Base-by-base conservation (phyloP, 345 rosid genomes). In the Gossypium herbaceum region DNA sequence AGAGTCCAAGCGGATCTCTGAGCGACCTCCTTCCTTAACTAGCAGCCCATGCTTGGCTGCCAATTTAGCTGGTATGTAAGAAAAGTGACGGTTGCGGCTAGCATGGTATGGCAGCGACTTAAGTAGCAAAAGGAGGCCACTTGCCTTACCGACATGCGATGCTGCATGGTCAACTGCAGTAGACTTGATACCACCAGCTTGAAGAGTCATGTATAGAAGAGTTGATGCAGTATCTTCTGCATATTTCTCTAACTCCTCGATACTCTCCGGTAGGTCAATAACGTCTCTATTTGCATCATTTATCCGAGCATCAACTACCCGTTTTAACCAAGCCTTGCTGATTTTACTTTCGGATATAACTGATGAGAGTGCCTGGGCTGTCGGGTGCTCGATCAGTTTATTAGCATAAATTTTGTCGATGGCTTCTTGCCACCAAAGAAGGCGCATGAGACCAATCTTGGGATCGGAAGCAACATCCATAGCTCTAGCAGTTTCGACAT, bases 381-480 rank as follows among this genome's bases (percentile, higher is more conserved):
- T 76, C 34, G 97, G 97, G 77, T 92, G 94, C 84, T 91, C 91
- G 5, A 94, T 84, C 41, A 81, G 58, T 70, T 94, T 88, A 12
- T 84, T 83, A 65, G 85, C 75, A 75, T 89, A 94, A 71, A 94
- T 88, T 84, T 91, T 94, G 77, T 92, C 97, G 47, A 94, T 86
- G 43, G 89, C 89, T 78, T 94, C 98, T 86, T 90, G 87, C 98
- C 98, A 91, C 98, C 98, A 92, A 17, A 92, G 81, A 54, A 94
- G 88, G 50, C 95, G 90, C 97, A 91, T 92, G 41, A 94, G 90
- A 10, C 97, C 98, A 62, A 94, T 90, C 59, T 81, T 88, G 68
- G 97, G 94, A 81, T 94, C 95, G 62, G 98, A 94, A 66, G 98
- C 92, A 72, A 92, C 85, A 76, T 94, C 98, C 91, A 91, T 88